Base-by-base conservation (phyloP, 2,329 filamentous ascomycete species). In the Fusarium clavum region DNA sequence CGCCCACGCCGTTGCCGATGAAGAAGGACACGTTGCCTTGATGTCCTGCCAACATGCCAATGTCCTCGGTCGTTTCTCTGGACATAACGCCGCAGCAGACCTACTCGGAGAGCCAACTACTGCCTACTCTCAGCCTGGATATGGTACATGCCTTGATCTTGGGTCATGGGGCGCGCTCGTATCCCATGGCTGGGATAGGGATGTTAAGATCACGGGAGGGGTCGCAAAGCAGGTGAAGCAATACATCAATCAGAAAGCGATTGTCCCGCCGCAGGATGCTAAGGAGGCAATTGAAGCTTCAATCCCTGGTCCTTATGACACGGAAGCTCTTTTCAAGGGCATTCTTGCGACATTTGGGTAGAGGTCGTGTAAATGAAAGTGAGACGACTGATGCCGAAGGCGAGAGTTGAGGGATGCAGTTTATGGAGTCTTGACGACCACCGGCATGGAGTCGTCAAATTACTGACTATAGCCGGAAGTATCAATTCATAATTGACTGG, bases 21-120 rank as follows among this genome's bases (percentile, higher is more conserved):
- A 52, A 1, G 43, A 76, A 1, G 77, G 76, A 4, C 71, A 80
- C 38, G 38, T 73, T 20, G 71, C 77, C 3, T 47, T 81, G 20
- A 82, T 81, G 78, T 81, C 77, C 2, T 82, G 81, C 58, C 81
- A 82, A 64, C 81, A 82, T 52, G 81, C 80, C 4, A 51, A 77
- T 18, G 43, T 67, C 3, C 73, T 82, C 2, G 81, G 81, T 6
- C 79, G 79, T 2, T 58, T 77, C 4, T 73, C 78, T 0, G 78
- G 79, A 1, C 57, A 81, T 44, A 81, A 80, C 58, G 77, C 77
- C 1, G 77, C 78, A 3, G 78, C 78, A 5, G 76, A 79, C 27
- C 61, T 83, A 0, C 73, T 83, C 1, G 65, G 61, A 2, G 58
- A 75, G 14, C 49, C 73, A 0, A 52, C 64, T 4, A 40, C 74